Evolutionary conservation across 371 early-diverging fungal species (phyloP), one percentile per base, ranked within the genome.

Genomic region (Parasitella parasitica): DNA sequence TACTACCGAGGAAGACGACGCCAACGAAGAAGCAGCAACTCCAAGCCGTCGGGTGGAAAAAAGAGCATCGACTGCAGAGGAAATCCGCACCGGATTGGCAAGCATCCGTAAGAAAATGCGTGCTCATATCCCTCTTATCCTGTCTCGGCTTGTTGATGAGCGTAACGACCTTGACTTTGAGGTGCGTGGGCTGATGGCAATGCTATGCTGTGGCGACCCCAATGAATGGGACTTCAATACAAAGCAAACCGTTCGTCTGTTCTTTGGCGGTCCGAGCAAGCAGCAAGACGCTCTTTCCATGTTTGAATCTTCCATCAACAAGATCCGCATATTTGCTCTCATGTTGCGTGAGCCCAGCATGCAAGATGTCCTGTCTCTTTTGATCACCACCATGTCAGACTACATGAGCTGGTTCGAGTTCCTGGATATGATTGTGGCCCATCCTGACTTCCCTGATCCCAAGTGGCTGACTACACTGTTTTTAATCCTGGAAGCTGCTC

Each of bases 401-500:
- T 43, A 41, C n/a, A 59, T 75, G 18, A 74, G 59, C 6, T 69
- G 61, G 61, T 57, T 49, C 34, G 54, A 60, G 11, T 61, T 69
- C 32, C 26, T 69, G 54, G 54, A 64, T 12, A 46, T 69, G 22
- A 35, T 61, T n/a, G 49, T 61, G 0, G 46, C 16, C 2, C 27
- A 56, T 13, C 54, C 57, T 26, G 60, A 62, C 12, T 41, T 61
- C 27, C 48, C 70, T 8, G 67, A 68, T 35, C 76, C 81, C 1
- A 63, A 72, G 15, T 89, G 89, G 89, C 55, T 89, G 9, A 68
- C 88, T 18, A 76, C 89, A 0, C 59, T 83, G 6, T 73, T 88
- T 13, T 63, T 89, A 30, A 75, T 88, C 34, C 53, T 90, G 20
- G 89, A 89, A 54, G 61, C 79, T 6, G 78, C 75, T 37, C 62